Evolutionary conservation across 1,284 basidiomycete species (phyloP), one percentile per base, ranked within the genome.

Genomic region (Microbotryum violaceum): DNA sequence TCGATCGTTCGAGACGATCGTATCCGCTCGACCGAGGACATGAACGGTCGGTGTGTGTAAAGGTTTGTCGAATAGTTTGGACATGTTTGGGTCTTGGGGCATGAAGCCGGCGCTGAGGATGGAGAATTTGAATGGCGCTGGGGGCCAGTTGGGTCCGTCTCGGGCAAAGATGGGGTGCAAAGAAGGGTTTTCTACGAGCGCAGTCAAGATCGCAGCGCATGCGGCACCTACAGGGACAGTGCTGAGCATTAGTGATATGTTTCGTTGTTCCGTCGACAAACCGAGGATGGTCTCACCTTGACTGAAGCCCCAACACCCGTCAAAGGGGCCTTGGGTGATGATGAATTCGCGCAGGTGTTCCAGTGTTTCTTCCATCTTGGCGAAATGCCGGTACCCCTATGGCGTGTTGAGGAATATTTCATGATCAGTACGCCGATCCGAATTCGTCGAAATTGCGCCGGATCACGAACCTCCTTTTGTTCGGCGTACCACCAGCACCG

Each of bases 21-120:
- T 82, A 70, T 94, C 91, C 50, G 81, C 90, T 70, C 79, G 81
- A 6, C 91, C 91, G 7, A 91, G 77, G 20, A 94, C 79, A 73
- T 91, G 89, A 23, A 96, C 77, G 0, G 88, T 90, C 5, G 85
- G 87, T 1, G 91, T 71, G 61, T 27, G 63, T 52, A 20, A 73
- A 59, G 31, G 63, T 53, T 1, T 75, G 73, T 25, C 74, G 60
- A 73, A 78, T 76, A 21, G 77, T 65, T 85, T 72, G 58, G 81
- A 79, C 66, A 78, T 76, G 27, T 82, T 71, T 25, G 80, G 75
- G 63, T 82, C 82, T 1, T 70, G 71, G 8, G 83, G 77, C 61
- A 79, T 79, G 77, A 88, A 88, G 0, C 88, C 87, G 1, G 86
- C 82, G 0, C 84, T 80, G 6, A 84, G 75, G 14, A 89, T 78